Evolutionary conservation across 78 protist genomes (phyloP).

Genomic region (Planoprotostelium fungivorum): DNA sequence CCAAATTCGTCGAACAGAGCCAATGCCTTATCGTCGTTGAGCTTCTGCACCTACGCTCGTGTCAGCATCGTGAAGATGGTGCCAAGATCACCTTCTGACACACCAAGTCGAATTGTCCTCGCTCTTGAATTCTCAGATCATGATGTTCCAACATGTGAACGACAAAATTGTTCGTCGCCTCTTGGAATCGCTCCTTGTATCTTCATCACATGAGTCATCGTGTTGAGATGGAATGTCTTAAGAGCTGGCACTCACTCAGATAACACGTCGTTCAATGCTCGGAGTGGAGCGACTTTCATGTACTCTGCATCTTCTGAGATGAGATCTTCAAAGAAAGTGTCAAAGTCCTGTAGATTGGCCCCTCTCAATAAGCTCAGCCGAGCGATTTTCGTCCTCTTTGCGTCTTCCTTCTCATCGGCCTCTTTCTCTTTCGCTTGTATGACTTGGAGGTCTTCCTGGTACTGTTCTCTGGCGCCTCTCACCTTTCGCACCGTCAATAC

Average conservation of each 20-base stretch:
- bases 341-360: neutral
- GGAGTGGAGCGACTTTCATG: neutral
- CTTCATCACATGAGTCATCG: too few relatives aligned
- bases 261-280: neutral
- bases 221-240: too few relatives aligned
- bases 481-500: neutral
- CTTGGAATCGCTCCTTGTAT: neutral
- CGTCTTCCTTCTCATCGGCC: neutral
- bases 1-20: neutral
- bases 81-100: neutral
- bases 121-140: neutral
- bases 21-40: neutral
- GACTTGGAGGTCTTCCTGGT: conserved; percentile 16
- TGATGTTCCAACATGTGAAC: neutral
- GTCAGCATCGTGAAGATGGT: neutral
- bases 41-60: neutral
- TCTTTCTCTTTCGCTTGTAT: conserved; percentile 4
- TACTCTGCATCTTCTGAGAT: neutral
- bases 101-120: neutral
- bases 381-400: neutral
- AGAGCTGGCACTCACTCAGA: neutral
- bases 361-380: neutral
- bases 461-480: conserved; percentile 7
- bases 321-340: neutral
- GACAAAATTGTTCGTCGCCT: neutral